These are phyloP conservation scores for Colletotrichum neosansevieriae DNA, from an alignment of 2,329 filamentous ascomycete species.

Conservation along the genomic window DNA sequence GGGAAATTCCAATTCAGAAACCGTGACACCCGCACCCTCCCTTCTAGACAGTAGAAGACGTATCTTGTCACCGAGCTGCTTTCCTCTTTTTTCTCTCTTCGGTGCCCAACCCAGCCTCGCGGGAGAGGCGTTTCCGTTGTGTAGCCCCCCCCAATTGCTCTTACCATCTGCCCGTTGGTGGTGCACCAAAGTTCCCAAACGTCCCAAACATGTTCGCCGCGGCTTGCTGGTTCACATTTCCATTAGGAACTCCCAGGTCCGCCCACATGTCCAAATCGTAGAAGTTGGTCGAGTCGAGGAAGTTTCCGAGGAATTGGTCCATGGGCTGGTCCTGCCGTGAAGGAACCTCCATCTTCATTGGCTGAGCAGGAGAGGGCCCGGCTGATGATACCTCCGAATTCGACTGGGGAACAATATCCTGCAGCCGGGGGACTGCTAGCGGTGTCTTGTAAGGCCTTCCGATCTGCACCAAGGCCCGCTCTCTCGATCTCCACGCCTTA, in stretches of 20 bases:
- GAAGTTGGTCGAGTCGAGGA: slow-evolving; percentile 55
- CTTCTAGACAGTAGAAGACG: slow-evolving; percentile 7
- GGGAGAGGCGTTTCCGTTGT: too few species aligned
- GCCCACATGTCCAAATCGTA: slow-evolving; percentile 62
- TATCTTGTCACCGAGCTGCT: background rate
- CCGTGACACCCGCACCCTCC: background rate
- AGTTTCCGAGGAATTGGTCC: slow-evolving; percentile 59
- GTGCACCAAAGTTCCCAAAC: slow-evolving; percentile 40
- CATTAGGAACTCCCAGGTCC: slow-evolving; percentile 39
- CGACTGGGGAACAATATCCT: slow-evolving; percentile 55
- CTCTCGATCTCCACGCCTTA: slow-evolving; percentile 66
- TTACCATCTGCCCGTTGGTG: slow-evolving; percentile 37
- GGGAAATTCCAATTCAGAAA: slow-evolving; percentile 18
- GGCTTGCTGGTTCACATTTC: slow-evolving; percentile 32
- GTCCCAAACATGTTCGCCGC: slow-evolving; percentile 36
- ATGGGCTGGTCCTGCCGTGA: slow-evolving; percentile 45
- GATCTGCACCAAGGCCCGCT: slow-evolving; percentile 53
- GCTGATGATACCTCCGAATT: slow-evolving; percentile 48
- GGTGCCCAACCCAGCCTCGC: background rate
- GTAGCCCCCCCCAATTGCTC: background rate
- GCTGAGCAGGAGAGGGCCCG: slow-evolving; percentile 45
- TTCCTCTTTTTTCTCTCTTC: background rate
- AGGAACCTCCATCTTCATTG: slow-evolving; percentile 43
- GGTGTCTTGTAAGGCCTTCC: slow-evolving; percentile 58
- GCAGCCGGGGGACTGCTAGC: slow-evolving; percentile 59